Evolutionary conservation across 2,329 filamentous ascomycete species (phyloP).

Genomic region (Colletotrichum neosansevieriae): DNA sequence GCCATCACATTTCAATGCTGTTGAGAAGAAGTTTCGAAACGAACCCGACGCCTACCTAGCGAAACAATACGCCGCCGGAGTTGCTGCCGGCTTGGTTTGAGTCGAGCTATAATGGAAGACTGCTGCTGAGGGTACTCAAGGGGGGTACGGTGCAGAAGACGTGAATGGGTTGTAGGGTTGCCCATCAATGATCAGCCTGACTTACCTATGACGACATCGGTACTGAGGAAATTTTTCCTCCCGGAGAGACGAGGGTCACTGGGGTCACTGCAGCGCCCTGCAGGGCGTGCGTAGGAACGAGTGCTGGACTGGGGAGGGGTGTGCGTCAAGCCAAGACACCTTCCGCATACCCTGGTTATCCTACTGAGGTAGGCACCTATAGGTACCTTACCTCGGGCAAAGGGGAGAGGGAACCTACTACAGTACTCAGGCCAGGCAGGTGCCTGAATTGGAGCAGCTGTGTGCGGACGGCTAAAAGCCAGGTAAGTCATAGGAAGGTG

Average conservation of each 20-base stretch:
- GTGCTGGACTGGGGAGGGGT: slow-evolving; percentile 2
- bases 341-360: not conserved
- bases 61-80: slow-evolving; percentile 10
- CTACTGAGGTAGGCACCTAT: not conserved
- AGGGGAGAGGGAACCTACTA: not conserved
- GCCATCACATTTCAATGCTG: not conserved
- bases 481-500: too few species aligned
- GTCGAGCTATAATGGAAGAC: not conserved
- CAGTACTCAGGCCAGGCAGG: not conserved
- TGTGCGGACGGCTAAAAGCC: too few species aligned
- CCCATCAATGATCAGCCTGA: slow-evolving; percentile 28
- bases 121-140: too few species aligned
- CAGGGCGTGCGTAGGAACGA: slow-evolving; percentile 31
- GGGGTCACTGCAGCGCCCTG: slow-evolving; percentile 16
- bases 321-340: slow-evolving; percentile 5
- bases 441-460: too few species aligned
- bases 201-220: slow-evolving; percentile 37
- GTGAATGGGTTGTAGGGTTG: not conserved
- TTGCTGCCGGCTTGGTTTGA: slow-evolving; percentile 1
- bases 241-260: slow-evolving; percentile 17
- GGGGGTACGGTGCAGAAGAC: not conserved
- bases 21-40: slow-evolving; percentile 20
- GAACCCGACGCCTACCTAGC: slow-evolving; percentile 12
- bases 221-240: slow-evolving; percentile 25
- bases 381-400: not conserved